These are phyloP conservation scores for Pugionium dolabratum DNA, from an alignment of 345 rosid genomes.

Conservation along the genomic window DNA sequence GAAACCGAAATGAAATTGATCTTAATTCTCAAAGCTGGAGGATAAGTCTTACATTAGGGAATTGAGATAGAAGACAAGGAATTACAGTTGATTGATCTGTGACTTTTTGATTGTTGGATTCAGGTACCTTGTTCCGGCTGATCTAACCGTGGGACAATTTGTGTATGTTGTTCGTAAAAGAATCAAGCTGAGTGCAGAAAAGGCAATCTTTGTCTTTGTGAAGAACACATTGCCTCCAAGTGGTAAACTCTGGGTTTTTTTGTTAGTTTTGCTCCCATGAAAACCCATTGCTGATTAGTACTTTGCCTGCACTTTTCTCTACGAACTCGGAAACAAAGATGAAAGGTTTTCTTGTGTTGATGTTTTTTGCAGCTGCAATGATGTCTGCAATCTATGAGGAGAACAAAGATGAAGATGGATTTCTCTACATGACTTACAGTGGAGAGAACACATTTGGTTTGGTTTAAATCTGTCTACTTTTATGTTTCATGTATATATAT, in stretches of 20 bases:
- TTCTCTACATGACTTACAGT: constrained; percentile 76
- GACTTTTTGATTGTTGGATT: constrained; percentile 3
- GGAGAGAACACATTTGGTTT: constrained; percentile 83
- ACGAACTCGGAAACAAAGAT: background rate
- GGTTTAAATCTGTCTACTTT: constrained; percentile 20
- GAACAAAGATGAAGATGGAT: constrained; percentile 29
- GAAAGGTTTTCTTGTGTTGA: background rate
- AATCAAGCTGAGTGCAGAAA: constrained; percentile 76
- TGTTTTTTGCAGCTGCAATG: constrained; percentile 52
- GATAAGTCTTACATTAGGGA: background rate
- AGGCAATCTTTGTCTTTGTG: constrained; percentile 78
- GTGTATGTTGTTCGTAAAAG: constrained; percentile 84
- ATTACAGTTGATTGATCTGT: constrained; percentile 8
- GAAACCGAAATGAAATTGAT: background rate
- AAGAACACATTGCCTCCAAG: constrained; percentile 75
- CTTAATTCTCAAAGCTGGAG: background rate
- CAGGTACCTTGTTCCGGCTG: constrained; percentile 82
- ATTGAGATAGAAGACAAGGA: background rate
- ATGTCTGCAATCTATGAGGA: constrained; percentile 79
- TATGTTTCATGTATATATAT: constrained; percentile 16
- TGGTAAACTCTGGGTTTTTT: constrained; percentile 39
- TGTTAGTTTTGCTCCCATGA: background rate
- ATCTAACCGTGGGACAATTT: constrained; percentile 78
- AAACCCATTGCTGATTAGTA: background rate
- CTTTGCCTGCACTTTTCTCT: background rate